These are phyloP conservation scores for Fusarium ramigenum DNA, from an alignment of 2,329 filamentous ascomycete species.

Conservation along the genomic window DNA sequence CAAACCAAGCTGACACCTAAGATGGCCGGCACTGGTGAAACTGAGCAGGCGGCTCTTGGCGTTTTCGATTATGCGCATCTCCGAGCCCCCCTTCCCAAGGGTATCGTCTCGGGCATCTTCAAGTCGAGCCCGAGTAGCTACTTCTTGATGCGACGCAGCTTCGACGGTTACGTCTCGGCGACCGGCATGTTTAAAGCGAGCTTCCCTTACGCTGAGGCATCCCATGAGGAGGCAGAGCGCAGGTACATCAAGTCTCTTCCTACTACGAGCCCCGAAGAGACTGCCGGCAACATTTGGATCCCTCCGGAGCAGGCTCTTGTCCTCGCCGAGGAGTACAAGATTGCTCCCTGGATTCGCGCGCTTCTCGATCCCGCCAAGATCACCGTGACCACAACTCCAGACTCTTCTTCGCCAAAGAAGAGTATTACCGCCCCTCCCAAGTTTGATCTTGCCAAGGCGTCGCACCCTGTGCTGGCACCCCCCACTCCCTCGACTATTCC, in stretches of 20 bases:
- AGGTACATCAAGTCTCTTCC: slow-evolving; percentile 84
- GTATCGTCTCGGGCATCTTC: slow-evolving; percentile 93
- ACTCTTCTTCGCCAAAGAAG: slow-evolving; percentile 76
- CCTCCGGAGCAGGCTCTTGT: slow-evolving; percentile 81
- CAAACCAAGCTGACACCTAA: slow-evolving; percentile 91
- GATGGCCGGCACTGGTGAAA: slow-evolving; percentile 77
- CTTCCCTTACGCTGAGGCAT: slow-evolving; percentile 78
- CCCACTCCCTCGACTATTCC: slow-evolving; percentile 58
- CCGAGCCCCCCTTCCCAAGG: slow-evolving; percentile 89
- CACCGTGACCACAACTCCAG: slow-evolving; percentile 63
- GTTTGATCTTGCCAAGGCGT: slow-evolving; percentile 66
- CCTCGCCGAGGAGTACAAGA: slow-evolving; percentile 87
- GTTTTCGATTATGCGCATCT: slow-evolving; percentile 97
- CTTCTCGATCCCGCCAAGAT: slow-evolving; percentile 90
- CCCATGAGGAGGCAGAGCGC: slow-evolving; percentile 80
- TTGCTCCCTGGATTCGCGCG: slow-evolving; percentile 89
- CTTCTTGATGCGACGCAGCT: slow-evolving; percentile 93
- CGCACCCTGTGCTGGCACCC: slow-evolving; percentile 56
- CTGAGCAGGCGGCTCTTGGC: slow-evolving; percentile 77
- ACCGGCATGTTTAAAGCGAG: slow-evolving; percentile 94
- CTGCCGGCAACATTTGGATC: slow-evolving; percentile 97
- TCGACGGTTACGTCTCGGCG: slow-evolving; percentile 84
- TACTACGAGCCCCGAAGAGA: slow-evolving; percentile 88
- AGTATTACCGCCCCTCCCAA: slow-evolving; percentile 83
- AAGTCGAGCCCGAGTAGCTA: slow-evolving; percentile 89